phyloP scores from a whole-genome alignment of 2,329 filamentous ascomycete species.

The Arachnopeziza araneosa region DNA sequence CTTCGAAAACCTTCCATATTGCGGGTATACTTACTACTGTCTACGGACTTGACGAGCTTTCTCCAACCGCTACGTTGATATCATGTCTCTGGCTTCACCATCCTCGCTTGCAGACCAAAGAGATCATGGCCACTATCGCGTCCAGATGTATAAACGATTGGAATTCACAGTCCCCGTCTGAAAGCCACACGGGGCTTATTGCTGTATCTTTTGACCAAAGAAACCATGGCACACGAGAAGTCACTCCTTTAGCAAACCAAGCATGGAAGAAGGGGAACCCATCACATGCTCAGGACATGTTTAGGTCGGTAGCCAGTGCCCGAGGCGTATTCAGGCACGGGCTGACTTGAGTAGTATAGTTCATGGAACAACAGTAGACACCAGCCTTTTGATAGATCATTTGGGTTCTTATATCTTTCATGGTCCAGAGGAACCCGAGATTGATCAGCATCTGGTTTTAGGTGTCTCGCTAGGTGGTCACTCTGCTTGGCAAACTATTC shows the following conservation, averaged over 20 bases:
- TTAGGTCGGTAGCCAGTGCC: slow-evolving; percentile 33
- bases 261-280: slow-evolving; percentile 70
- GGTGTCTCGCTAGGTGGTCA: slow-evolving; percentile 87
- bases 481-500: slow-evolving; percentile 75
- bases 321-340: not conserved
- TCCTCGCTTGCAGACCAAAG: slow-evolving; percentile 64
- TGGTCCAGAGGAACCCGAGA: slow-evolving; percentile 35
- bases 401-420: slow-evolving; percentile 70
- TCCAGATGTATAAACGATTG: slow-evolving; percentile 62
- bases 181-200: slow-evolving; percentile 51
- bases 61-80: slow-evolving; percentile 45
- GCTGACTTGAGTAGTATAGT: slow-evolving; percentile 46
- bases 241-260: slow-evolving; percentile 64
- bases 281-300: slow-evolving; percentile 88
- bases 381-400: slow-evolving; percentile 68
- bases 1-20: slow-evolving; percentile 62
- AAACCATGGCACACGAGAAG: slow-evolving; percentile 75
- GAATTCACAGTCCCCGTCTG: slow-evolving; percentile 42
- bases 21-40: slow-evolving; percentile 73
- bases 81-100: slow-evolving; percentile 91
- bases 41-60: slow-evolving; percentile 74
- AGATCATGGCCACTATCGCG: slow-evolving; percentile 71
- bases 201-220: slow-evolving; percentile 86
- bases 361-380: slow-evolving; percentile 68
- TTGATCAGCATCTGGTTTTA: slow-evolving; percentile 65